These are phyloP conservation scores for Rhodotorula taiwanensis DNA, from an alignment of 768 basidiomycete genomes.

Conservation along the genomic window DNA sequence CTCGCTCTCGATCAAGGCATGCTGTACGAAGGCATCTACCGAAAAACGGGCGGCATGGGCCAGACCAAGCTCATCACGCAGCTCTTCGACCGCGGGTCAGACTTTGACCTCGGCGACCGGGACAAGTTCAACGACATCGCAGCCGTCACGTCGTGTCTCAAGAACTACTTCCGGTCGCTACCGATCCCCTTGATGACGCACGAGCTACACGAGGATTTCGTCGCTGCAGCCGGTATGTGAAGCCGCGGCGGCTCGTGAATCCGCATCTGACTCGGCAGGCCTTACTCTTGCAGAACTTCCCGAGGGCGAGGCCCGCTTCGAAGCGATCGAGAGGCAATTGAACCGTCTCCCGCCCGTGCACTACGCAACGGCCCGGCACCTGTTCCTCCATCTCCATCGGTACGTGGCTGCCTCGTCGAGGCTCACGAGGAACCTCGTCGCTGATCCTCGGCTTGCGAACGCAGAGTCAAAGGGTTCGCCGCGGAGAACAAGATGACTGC, in stretches of 20 bases:
- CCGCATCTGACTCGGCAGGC: too few species aligned
- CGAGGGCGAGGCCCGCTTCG: slow-evolving; percentile 33
- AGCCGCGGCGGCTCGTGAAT: too few species aligned
- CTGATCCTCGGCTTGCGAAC: neutral
- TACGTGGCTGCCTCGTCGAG: slow-evolving; percentile 46
- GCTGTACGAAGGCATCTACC: slow-evolving; percentile 96
- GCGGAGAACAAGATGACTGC: slow-evolving; percentile 86
- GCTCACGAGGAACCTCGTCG: neutral
- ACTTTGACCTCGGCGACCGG: slow-evolving; percentile 79
- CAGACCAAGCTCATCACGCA: slow-evolving; percentile 90
- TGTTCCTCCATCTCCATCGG: slow-evolving; percentile 85
- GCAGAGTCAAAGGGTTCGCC: slow-evolving; percentile 58
- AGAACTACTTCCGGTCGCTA: slow-evolving; percentile 89
- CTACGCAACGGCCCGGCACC: slow-evolving; percentile 68
- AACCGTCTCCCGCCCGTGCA: slow-evolving; percentile 76
- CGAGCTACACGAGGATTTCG: slow-evolving; percentile 83
- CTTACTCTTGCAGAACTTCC: slow-evolving; percentile 26
- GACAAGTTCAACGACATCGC: slow-evolving; percentile 96
- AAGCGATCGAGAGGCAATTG: slow-evolving; percentile 60
- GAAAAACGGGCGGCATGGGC: slow-evolving; percentile 87
- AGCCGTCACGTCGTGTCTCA: slow-evolving; percentile 86
- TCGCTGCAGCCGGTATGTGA: slow-evolving; percentile 61
- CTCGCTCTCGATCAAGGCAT: slow-evolving; percentile 60
- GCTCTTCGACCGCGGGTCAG: slow-evolving; percentile 76
- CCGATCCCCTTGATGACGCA: slow-evolving; percentile 86